Evolutionary conservation across 2,329 filamentous ascomycete species (phyloP), one percentile per base, ranked within the genome.

Genomic region (Tolypocladium nubicola): DNA sequence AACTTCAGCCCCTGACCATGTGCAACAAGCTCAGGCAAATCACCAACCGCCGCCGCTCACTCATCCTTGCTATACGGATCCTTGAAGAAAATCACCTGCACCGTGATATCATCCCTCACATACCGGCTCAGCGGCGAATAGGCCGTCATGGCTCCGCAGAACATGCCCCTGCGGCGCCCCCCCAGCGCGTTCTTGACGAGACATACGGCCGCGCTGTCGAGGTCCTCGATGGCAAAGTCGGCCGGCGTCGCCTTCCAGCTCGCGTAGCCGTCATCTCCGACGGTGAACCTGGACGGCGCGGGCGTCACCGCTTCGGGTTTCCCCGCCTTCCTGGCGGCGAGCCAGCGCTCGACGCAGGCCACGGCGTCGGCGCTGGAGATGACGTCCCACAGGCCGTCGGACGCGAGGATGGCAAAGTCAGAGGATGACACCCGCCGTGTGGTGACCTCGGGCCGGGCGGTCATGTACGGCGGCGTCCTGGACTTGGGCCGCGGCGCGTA

Each of bases 101-200:
- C 87, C 0, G 90, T 94, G 56, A 93, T 78, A 68, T 94, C 90
- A 65, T 94, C 90, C 62, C 88, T 83, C 52, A 72, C 67, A 53
- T 68, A 66, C 60, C 89, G 77, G 43, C 86, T 87, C 63, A 86
- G 84, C 0, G 90, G 89, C 60, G 83, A 83, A 10, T 84, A 82
- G 35, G 90, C 77, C 1, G 88, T 89, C 65, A 93, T 73, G 53
- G 90, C 73, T 5, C 87, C 89, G 62, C 84, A 85, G 30, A 94
- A 76, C 77, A 90, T 83, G 64, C 90, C 86, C 62, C 81, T 78
- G 62, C 92, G 82, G 58, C 83, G 86, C 5, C 90, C 90, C 43
- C 90, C 90, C 16, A 94, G 80, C 0, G 88, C 88, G 66, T 94
- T 95, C 61, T 89, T 83, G 47, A 91, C 82, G 43, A 94, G 78